A percentile compares a stretch with the other conserved stretches of the same genome.
These are phyloP conservation scores for Trichoderma breve DNA, from an alignment of 2,329 filamentous ascomycete species.

Conservation along the genomic window DNA sequence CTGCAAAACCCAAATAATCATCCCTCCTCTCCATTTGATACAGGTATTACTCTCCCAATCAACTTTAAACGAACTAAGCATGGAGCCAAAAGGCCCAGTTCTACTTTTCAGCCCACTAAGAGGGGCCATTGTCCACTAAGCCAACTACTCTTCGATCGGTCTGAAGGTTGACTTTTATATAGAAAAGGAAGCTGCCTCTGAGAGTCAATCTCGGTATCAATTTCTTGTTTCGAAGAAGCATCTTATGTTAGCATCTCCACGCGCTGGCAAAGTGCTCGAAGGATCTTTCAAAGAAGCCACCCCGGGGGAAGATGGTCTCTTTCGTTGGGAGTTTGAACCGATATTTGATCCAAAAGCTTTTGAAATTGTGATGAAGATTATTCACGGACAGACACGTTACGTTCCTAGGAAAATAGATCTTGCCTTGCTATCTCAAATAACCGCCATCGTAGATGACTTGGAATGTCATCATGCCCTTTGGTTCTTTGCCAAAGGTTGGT, in stretches of 20 bases:
- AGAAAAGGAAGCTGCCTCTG: neutral
- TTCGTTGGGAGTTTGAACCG: neutral
- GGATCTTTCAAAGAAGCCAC: neutral
- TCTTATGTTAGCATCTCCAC: neutral
- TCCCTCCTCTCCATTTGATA: neutral
- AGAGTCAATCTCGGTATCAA: no score
- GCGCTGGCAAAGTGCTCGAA: neutral
- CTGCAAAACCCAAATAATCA: neutral
- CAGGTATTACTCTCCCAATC: neutral
- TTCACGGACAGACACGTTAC: neutral
- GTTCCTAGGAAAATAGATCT: neutral
- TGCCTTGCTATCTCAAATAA: neutral
- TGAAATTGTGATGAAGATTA: neutral
- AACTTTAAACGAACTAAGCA: neutral
- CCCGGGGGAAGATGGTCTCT: neutral
- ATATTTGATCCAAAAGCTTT: neutral
- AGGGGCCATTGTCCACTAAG: neutral
- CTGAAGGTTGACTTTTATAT: neutral
- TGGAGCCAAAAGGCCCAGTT: neutral
- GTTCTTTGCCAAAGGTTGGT: neutral
- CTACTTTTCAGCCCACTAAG: neutral
- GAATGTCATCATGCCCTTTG: neutral
- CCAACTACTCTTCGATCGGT: rapidly evolving
- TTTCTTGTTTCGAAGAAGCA: neutral
- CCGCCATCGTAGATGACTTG: neutral